Base-by-base conservation (phyloP, 2,329 filamentous ascomycete genomes). In the Dendryphion nanum region DNA sequence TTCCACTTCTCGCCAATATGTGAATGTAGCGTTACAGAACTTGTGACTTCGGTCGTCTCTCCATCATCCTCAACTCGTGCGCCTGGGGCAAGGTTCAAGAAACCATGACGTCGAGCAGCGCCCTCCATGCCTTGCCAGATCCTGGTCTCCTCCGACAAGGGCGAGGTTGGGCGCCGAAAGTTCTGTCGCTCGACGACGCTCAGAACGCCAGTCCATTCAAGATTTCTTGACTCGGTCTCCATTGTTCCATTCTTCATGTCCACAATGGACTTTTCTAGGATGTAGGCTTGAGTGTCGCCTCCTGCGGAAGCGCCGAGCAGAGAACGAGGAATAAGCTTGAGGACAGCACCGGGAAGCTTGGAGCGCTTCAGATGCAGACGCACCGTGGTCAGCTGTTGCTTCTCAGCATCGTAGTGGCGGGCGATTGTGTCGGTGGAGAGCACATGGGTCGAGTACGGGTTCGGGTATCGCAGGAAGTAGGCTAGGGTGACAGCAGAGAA, bases 381-480 rank as follows among this genome's bases (percentile, higher is more conserved):
- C 6, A 85, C 84, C 16, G 86, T 91, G 56, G 86, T 80, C 17
- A 93, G 74, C 34, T 83, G 82, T 51, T 86, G 85, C 1, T 85
- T 86, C n/a, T 68, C 70, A 5, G 82, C 76, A 65, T 91, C 86
- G 67, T 88, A 79, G 64, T 78, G 73, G 48, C 82, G 84, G 33
- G 81, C 79, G 63, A 93, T 87, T 55, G 86, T 89, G 66, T 93
- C 87, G 65, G 86, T 89, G 59, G 85, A 88, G 53, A 89, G 73
- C 37, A 93, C 87, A 70, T 93, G 87, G 47, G 79, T 82, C 50
- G 83, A 83, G 71, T 91, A 90, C 5, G 87, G 87, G 59, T 91
- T 93, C 49, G 86, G 89, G 69, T 93, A 93, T 50, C 87, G 86
- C 34, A 93, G 83, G 70, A 91, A 93, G 76, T 89, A 93, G 70